Base-by-base conservation (phyloP, 257 asterid species). In the Salvia rosmarinus region DNA sequence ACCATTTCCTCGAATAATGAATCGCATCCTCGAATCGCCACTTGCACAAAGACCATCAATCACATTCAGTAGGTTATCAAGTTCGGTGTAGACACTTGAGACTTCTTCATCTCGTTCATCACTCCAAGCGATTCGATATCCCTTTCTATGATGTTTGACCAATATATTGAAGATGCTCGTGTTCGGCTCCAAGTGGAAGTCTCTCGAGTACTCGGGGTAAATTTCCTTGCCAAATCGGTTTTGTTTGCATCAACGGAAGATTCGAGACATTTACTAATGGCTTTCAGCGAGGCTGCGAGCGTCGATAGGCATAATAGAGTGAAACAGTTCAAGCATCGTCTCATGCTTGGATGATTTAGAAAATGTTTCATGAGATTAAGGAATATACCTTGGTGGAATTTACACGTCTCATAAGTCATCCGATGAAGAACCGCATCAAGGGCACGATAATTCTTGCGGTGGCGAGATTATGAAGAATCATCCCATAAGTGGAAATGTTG, bases 181-280 rank as follows among this genome's bases (percentile, higher is more conserved):
- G 54, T 94, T 94, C 21, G 97, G 96, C 82, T 75, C 80, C 82
- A 91, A 80, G 67, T 80, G 81, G 39, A 91, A 86, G 76, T 86
- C 87, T 74, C 78, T 88, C 86, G 80, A 25, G 80, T 73, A 55
- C 81, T 78, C 82, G 88, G 34, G 37, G 89, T 89, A 78, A 94
- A 94, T 30, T 58, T 62, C 77, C 83, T 84, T 2, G 91, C 96
- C 75, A 89, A 64, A 77, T 88, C 93, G 72, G 87, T 84, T 78
- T 80, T 80, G 64, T 82, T 76, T 3, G 85, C 89, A 68, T 91
- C 98, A 61, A 94, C 86, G 91, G 86, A 58, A 91, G 88, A 79
- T 94, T 94, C n/a, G 71, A 94, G 96, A 68, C 97, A 94, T 3
- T 96, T 88, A 70, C 97, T 94, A 68, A 91, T 69, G 69, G 99